Conservation (phyloP, 1,139 yeast species). For the Scheffersomyces segobiensis region DNA sequence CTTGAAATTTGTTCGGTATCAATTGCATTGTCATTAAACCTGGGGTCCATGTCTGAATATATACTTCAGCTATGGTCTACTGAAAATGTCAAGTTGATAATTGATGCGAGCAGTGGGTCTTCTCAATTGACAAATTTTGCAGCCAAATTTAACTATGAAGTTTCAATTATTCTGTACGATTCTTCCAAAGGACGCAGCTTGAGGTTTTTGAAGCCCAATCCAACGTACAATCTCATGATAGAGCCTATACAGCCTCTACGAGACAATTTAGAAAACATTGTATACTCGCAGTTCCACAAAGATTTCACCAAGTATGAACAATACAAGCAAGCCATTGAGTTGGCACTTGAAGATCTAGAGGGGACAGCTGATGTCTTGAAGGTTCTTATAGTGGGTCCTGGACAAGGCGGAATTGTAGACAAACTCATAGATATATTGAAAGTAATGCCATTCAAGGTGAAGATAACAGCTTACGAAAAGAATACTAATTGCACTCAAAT, state of each 20-base stretch:
- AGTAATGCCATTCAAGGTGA: conserved; percentile 19
- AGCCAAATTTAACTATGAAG: background rate
- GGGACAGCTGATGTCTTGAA: conserved; percentile 4
- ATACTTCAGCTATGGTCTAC: background rate
- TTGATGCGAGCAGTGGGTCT: background rate
- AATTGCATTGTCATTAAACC: background rate
- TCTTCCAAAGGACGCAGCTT: background rate
- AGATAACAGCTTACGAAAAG: conserved; percentile 55
- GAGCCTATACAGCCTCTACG: conserved; percentile 73
- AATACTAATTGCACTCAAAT: conserved; percentile 61
- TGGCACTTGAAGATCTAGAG: conserved; percentile 46
- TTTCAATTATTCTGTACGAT: background rate
- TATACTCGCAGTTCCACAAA: conserved; percentile 69
- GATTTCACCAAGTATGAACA: conserved; percentile 67
- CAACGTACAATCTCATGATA: conserved; percentile 11
- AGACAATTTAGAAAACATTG: conserved; percentile 53
- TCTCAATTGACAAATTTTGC: background rate
- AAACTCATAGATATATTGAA: conserved; percentile 34
- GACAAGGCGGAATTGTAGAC: conserved; percentile 78
- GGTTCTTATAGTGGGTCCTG: conserved; percentile 79
- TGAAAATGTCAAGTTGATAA: background rate
- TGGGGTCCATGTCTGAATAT: background rate
- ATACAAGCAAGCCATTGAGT: conserved; percentile 64
- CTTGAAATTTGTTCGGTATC: background rate
- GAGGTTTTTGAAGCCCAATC: conserved; percentile 6